These are phyloP conservation scores for Casuarina equisetifolia DNA, from an alignment of 306 rosid genomes.

Conservation along the genomic window DNA sequence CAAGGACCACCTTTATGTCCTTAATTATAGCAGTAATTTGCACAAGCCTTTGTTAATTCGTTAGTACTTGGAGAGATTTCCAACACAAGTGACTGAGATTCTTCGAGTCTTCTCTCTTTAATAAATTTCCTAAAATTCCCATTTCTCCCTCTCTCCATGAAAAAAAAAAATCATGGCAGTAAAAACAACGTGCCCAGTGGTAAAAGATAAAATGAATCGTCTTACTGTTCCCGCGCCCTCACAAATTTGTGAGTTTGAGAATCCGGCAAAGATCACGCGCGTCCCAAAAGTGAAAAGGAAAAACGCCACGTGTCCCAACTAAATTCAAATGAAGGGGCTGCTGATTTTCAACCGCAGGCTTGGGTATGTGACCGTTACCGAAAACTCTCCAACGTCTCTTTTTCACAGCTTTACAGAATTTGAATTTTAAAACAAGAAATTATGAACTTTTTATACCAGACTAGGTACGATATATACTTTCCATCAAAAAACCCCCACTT, in stretches of 20 bases:
- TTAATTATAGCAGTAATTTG: no score
- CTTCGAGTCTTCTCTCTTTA: no score
- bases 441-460: constrained; percentile 7
- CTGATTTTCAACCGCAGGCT: not conserved
- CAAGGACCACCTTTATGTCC: no score
- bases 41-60: no score
- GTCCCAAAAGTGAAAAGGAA: not conserved
- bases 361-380: constrained; percentile 26
- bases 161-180: no score
- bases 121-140: no score
- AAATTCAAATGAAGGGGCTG: not conserved
- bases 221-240: no score
- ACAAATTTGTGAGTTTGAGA: not conserved
- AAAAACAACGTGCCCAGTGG: no score
- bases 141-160: no score
- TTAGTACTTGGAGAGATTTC: no score
- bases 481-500: constrained; percentile 16
- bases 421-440: constrained; percentile 1
- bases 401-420: constrained; percentile 27
- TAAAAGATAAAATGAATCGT: no score
- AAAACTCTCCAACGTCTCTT: constrained; percentile 30
- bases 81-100: no score
- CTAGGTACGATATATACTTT: not conserved
- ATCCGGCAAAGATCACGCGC: not conserved
- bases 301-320: not conserved